These are phyloP conservation scores for Barnettozyma hawaiiensis DNA, from an alignment of 1,139 yeast species.

Conservation along the genomic window DNA sequence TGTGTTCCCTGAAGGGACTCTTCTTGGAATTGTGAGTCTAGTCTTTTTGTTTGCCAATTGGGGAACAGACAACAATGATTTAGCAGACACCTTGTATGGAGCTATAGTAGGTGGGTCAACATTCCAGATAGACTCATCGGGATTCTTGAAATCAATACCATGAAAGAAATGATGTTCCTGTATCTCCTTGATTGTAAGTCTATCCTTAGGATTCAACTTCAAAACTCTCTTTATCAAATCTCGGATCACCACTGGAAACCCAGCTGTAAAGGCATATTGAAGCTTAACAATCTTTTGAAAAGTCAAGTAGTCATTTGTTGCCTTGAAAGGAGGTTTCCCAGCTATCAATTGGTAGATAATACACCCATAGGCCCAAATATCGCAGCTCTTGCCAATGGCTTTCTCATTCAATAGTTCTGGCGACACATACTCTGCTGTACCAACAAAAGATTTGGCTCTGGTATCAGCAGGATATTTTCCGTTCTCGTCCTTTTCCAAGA, in stretches of 20 bases:
- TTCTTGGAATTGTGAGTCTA: conserved; percentile 27
- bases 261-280: conserved; percentile 78
- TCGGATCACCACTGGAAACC: conserved; percentile 65
- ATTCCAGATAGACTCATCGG: conserved; percentile 60
- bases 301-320: conserved; percentile 88
- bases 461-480: conserved; percentile 51
- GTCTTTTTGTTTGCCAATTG: conserved; percentile 22
- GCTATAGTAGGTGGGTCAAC: conserved; percentile 67
- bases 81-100: conserved; percentile 56
- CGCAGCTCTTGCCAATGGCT: conserved; percentile 80
- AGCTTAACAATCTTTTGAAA: conserved; percentile 87
- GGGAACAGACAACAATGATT: conserved; percentile 39
- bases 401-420: conserved; percentile 88
- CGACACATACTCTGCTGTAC: conserved; percentile 73
- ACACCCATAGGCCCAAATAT: conserved; percentile 97
- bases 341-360: conserved; percentile 88
- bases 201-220: conserved; percentile 58
- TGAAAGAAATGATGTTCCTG: conserved; percentile 75
- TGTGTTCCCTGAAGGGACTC: conserved; percentile 29
- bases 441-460: conserved; percentile 79
- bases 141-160: conserved; percentile 55
- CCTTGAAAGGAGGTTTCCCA: conserved; percentile 95
- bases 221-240: conserved; percentile 68
- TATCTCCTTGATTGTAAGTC: conserved; percentile 65
- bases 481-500: conserved; percentile 47